Percentiles rank a stretch among this genome's conserved stretches.
Evolutionary conservation across 2,329 filamentous ascomycete species (phyloP).

Genomic region (Calcarisporium arbuscula): DNA sequence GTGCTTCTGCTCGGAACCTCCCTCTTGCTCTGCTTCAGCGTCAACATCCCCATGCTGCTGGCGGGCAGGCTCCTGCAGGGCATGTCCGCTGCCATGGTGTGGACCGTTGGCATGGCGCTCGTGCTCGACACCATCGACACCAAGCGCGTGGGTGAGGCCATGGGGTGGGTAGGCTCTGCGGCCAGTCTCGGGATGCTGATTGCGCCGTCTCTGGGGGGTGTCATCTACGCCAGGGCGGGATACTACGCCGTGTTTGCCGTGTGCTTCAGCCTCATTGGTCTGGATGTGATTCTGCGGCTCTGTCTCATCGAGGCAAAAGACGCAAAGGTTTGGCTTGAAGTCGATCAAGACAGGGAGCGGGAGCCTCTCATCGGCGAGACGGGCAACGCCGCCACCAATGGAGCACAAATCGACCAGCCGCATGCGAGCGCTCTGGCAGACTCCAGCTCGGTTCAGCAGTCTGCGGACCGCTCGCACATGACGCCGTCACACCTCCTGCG

Average conservation of each 20-base stretch:
- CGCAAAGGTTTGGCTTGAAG: conserved; percentile 23
- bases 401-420: neutral
- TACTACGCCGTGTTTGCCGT: conserved; percentile 30
- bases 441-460: too few relatives aligned
- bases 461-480: conserved; percentile 14
- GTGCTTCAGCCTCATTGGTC: conserved; percentile 27
- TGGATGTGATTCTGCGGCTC: conserved; percentile 25
- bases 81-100: conserved; percentile 25
- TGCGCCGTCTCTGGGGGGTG: conserved; percentile 25
- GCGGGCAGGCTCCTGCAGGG: conserved; percentile 26
- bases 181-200: conserved; percentile 24
- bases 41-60: conserved; percentile 24
- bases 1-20: conserved; percentile 22
- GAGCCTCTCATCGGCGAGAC: neutral
- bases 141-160: conserved; percentile 23
- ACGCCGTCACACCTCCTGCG: conserved; percentile 19
- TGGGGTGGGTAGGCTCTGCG: conserved; percentile 26
- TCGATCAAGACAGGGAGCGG: too few relatives aligned
- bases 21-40: conserved; percentile 23
- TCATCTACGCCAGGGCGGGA: conserved; percentile 25
- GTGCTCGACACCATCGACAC: conserved; percentile 27
- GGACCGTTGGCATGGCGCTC: conserved; percentile 30
- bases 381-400: neutral
- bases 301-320: conserved; percentile 25
- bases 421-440: too few relatives aligned